Base-by-base conservation (phyloP, 1,284 basidiomycete genomes). In the Violaceomyces palustris region DNA sequence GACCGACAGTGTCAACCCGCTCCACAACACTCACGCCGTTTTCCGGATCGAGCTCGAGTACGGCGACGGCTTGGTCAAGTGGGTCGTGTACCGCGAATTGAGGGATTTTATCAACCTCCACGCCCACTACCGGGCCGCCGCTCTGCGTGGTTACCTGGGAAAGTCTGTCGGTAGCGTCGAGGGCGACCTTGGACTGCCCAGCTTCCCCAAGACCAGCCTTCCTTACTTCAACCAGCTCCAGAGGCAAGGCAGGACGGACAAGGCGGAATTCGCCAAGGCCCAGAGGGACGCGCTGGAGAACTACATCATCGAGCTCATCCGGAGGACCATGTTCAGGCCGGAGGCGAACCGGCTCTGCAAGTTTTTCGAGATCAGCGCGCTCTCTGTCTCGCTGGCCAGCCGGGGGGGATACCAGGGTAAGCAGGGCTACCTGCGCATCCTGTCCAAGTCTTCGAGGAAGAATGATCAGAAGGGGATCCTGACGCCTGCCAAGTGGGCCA, bases 21-120 rank as follows among this genome's bases (percentile, higher is more conserved):
- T 87, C 55, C 81, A 87, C 64, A 81, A 82, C 24, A 78, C 82
- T 40, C 88, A 87, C 66, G 82, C 87, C 4, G 83, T 91, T 3
- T 94, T 92, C 74, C 82, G 89, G 15, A 90, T 94, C 61, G 90
- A 94, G 74, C 93, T 92, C 75, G 88, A 94, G 75, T 97, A 98
- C 69, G 93, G 89, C 1, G 91, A 94, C 59, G 88, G 89, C n/a
- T 84, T 85, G 3, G 84, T 86, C 45, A 48, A 54, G 23, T 98
- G 94, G 93, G 90, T 96, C 24, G 82, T 98, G 34, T 97, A 98
- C 75, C 84, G 93, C 42, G 87, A 93, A 74, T 79, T 96, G 39
- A 83, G 88, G 50, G 93, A 98, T 74, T 96, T 99, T 69, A 62
- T 96, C 41, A 86, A 85, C 24, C 75, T 98, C 15, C 93, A 98